Evolutionary conservation across 2,329 filamentous ascomycete species (phyloP), one percentile per base, ranked within the genome.

Genomic region (Calonectria pseudoturangicola): DNA sequence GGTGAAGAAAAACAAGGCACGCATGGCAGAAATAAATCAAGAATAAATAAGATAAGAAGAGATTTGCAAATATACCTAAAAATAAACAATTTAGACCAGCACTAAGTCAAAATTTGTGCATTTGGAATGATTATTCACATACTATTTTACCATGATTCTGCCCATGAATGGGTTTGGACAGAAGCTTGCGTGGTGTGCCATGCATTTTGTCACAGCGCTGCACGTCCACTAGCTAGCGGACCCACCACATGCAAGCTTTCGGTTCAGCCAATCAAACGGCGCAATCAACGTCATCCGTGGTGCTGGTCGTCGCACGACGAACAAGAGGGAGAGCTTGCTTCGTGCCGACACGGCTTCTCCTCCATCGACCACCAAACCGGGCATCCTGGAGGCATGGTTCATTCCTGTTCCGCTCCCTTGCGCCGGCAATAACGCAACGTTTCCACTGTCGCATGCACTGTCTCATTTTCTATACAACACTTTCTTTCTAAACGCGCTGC

Each of bases 201-300:
- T 36, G 33, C 7, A 36, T 36, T 36, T 36, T 36, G 33, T 36
- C 33, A 36, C 33, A 3, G 10, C 33, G 54, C 54, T 28, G 12
- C 54, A 16, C 39, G 54, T 36, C 33, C 54, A 12, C 54, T 60
- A 60, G n/a, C 12, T 41, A 21, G 25, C 12, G 54, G 54, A n/a
- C 54, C 54, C 21, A 25, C 54, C 54, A 27, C 36, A 16, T 9
- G 28, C 33, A 36, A 60, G 33, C 54, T 60, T 60, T 8, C 58
- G 47, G 15, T 47, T 43, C 21, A 21, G 54, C 66, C 66, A 68
- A 68, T 56, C 54, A 62, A 4, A 16, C 13, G 16, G 6, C 30
- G n/a, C 56, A 13, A 13, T 21, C 18, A 62, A 68, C 66, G 66
- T 68, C 66, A 68, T 68, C 66, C 30, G 54, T 68, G 30, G 54